A percentile compares a stretch with the other conserved stretches of the same genome.
Evolutionary conservation across 768 basidiomycete species (phyloP).

Genomic region (Porpolomopsis calyptriformis): DNA sequence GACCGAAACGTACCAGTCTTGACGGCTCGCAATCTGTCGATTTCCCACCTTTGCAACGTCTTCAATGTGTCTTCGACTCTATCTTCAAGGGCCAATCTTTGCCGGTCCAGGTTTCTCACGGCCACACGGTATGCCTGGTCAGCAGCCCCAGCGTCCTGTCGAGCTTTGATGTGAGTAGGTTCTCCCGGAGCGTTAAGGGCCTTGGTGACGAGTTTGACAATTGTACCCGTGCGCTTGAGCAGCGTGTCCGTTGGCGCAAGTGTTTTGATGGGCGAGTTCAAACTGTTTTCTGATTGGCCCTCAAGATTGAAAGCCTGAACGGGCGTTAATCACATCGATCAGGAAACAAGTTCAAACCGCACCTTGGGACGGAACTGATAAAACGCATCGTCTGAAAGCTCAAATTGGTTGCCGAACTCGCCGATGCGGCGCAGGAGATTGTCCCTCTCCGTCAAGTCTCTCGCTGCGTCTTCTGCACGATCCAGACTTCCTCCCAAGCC

Average conservation of each 20-base stretch:
- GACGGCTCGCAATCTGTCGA: constrained; percentile 70
- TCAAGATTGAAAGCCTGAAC: constrained; percentile 51
- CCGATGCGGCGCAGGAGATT: constrained; percentile 62
- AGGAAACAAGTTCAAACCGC: constrained; percentile 10
- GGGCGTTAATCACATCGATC: neutral
- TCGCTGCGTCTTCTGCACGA: constrained; percentile 64
- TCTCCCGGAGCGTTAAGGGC: constrained; percentile 51
- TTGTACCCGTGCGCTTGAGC: constrained; percentile 55
- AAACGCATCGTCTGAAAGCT: constrained; percentile 65
- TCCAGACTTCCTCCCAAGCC: constrained; percentile 73
- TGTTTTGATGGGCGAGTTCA: constrained; percentile 13
- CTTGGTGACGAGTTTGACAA: constrained; percentile 66
- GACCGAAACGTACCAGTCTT: constrained; percentile 51
- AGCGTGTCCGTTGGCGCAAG: constrained; percentile 33
- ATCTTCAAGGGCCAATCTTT: constrained; percentile 79
- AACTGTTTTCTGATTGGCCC: constrained; percentile 22
- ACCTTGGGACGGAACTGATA: constrained; percentile 83
- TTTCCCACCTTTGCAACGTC: constrained; percentile 74
- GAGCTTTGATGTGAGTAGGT: constrained; percentile 60
- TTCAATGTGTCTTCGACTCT: constrained; percentile 76
- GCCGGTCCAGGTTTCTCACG: constrained; percentile 74
- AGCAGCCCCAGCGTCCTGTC: constrained; percentile 72
- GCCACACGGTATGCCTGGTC: constrained; percentile 71
- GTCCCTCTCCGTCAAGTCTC: constrained; percentile 50
- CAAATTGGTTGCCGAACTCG: constrained; percentile 75